Base-by-base conservation (phyloP, 129 eudicot species). In the Arctium lappa region DNA sequence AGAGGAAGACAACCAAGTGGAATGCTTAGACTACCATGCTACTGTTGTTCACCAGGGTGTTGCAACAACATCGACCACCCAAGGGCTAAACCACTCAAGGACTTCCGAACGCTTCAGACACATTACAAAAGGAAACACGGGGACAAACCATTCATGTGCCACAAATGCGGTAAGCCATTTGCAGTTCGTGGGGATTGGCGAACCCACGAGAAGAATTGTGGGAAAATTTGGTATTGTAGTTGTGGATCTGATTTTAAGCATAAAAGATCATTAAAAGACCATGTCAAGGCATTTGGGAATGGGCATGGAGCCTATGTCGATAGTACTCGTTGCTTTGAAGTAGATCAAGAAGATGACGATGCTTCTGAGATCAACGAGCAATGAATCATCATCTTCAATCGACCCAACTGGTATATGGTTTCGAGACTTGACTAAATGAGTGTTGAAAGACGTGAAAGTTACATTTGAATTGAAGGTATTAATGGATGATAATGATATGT, bases 171-270 rank as follows among this genome's bases (percentile, higher is more conserved):
- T 48, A 93, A 89, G 85, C 65, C 82, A 0, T 93, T 93, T 84
- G 96, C 97, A 10, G 97, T 93, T 15, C 86, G 93, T 18, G 97
- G 97, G 44, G 97, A 92, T 69, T 92, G 94, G 97, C 85, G 97
- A 76, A 92, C 97, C 2, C 94, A 60, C 5, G 68, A 90, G 89
- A 89, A 90, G 90, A 91, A 89, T 33, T 91, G 95, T 69, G 95
- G 95, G 60, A 93, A 93, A 83, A 84, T 91, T 0, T 93, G 97
- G 96, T 89, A 88, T 62, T 93, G 97, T 46, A 80, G 74, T 29
- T 93, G 97, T 72, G 97, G 97, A 12, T 93, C 97, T 2, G 97
- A 93, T 78, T 93, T 92, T 39, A 92, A 92, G 85, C 97, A 92
- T 86, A 92, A 92, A 83, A 89, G 97, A 74, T 92, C 94, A 1